phyloP scores from a whole-genome alignment of 2,329 filamentous ascomycete species.

The Talaromyces sp. region DNA sequence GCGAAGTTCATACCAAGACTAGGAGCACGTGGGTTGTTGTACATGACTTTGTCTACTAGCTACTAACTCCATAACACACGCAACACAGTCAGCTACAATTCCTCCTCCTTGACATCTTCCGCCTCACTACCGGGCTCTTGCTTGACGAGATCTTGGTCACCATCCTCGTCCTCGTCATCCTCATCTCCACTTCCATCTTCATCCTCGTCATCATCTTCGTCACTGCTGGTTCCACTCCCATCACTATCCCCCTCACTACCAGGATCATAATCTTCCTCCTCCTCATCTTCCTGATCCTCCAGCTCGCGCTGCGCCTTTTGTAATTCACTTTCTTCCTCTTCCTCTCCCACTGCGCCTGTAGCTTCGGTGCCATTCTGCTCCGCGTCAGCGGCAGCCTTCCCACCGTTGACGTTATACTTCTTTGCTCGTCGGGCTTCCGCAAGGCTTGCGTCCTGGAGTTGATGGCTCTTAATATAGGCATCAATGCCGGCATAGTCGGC shows the following conservation, averaged over 20 bases:
- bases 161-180: slow-evolving; percentile 35
- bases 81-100: neutral
- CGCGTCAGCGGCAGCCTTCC: slow-evolving; percentile 28
- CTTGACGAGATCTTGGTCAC: slow-evolving; percentile 33
- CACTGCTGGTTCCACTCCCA: slow-evolving; percentile 42
- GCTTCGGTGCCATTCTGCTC: slow-evolving; percentile 14
- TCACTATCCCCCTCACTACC: slow-evolving; percentile 47
- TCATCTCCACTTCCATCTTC: slow-evolving; percentile 32
- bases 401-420: slow-evolving; percentile 49
- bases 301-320: slow-evolving; percentile 54
- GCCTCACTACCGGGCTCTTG: slow-evolving; percentile 43
- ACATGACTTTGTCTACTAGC: no score
- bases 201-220: slow-evolving; percentile 33
- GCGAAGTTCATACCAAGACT: no score
- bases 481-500: slow-evolving; percentile 59
- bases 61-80: no score
- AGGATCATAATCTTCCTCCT: slow-evolving; percentile 49
- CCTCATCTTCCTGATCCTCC: slow-evolving; percentile 45
- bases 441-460: slow-evolving; percentile 59
- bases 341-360: slow-evolving; percentile 40
- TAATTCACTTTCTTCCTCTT: slow-evolving; percentile 48
- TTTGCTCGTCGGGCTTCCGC: slow-evolving; percentile 57
- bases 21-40: no score
- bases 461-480: slow-evolving; percentile 56
- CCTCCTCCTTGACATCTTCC: slow-evolving; percentile 28